Percentiles rank a stretch among this genome's conserved stretches.
phyloP scores from a whole-genome alignment of 1,284 basidiomycete species.

The Cryptococcus sp. region DNA sequence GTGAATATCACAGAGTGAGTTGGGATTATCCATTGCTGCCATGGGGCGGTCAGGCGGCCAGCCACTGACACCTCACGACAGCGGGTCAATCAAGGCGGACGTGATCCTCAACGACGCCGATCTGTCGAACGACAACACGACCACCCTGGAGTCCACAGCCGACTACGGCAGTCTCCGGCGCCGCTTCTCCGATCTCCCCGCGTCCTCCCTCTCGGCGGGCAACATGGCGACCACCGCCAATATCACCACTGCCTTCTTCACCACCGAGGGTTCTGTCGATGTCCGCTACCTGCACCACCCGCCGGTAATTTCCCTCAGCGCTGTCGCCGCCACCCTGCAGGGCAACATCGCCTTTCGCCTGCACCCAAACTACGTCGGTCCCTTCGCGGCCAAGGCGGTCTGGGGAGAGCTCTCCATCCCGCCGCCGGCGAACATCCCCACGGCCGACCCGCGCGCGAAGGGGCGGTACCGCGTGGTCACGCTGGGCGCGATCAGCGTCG shows the following conservation, averaged over 20 bases:
- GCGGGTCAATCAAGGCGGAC: slow-evolving; percentile 37
- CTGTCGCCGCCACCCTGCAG: slow-evolving; percentile 28
- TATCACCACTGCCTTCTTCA: slow-evolving; percentile 39
- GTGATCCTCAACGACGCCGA: slow-evolving; percentile 40
- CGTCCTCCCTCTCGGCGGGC: neutral
- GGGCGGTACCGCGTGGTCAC: slow-evolving; percentile 22
- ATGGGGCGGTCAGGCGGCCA: neutral
- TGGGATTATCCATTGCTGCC: neutral
- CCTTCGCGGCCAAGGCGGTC: slow-evolving; percentile 36
- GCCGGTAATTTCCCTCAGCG: slow-evolving; percentile 28
- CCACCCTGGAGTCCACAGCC: slow-evolving; percentile 3
- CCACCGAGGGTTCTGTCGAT: slow-evolving; percentile 40
- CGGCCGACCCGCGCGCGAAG: slow-evolving; percentile 24
- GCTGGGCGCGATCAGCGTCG: slow-evolving; percentile 27
- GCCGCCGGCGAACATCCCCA: slow-evolving; percentile 6
- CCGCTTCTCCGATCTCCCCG: neutral
- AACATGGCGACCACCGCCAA: slow-evolving; percentile 12
- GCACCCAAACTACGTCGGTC: slow-evolving; percentile 46
- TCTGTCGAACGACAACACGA: slow-evolving; percentile 12
- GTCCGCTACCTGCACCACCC: slow-evolving; percentile 44
- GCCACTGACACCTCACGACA: slow-evolving; percentile 4
- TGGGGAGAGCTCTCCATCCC: slow-evolving; percentile 40
- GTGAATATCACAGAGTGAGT: slow-evolving; percentile 46
- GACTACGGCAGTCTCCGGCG: slow-evolving; percentile 10
- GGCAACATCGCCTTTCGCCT: slow-evolving; percentile 39